These are phyloP conservation scores for Colletotrichum theobromicola DNA, from an alignment of 2,329 filamentous ascomycete genomes.

Conservation along the genomic window DNA sequence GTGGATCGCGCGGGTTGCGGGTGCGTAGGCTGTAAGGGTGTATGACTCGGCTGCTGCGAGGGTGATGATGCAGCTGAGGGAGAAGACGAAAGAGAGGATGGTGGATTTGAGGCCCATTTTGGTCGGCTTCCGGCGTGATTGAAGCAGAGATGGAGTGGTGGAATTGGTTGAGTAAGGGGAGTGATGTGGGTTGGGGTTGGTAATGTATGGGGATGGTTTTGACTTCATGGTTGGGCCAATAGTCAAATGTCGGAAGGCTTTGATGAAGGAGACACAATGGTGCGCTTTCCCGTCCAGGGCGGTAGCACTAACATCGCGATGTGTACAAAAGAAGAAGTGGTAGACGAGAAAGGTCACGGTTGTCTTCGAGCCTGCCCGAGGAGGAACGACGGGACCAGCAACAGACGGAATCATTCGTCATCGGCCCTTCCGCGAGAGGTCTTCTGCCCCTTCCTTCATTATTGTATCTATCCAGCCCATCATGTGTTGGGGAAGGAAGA, in stretches of 20 bases:
- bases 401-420: not conserved
- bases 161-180: not conserved
- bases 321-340: not conserved
- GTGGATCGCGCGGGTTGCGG: slow-evolving; percentile 25
- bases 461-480: not conserved
- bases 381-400: not conserved
- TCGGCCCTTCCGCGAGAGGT: rapidly evolving
- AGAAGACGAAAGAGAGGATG: not conserved
- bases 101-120: not conserved
- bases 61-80: not conserved
- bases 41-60: slow-evolving; percentile 24
- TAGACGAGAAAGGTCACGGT: too few relatives aligned
- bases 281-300: not conserved
- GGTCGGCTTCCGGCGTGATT: not conserved
- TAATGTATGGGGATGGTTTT: not conserved
- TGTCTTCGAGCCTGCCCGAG: too few relatives aligned
- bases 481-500: not conserved
- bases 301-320: not conserved
- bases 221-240: not conserved
- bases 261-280: not conserved
- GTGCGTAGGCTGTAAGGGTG: slow-evolving; percentile 29
- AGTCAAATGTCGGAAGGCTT: not conserved
- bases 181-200: rapidly evolving
- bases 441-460: not conserved
- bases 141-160: not conserved